phyloP scores from a whole-genome alignment of 2,329 filamentous ascomycete species.

The Leptographium lundbergii region DNA sequence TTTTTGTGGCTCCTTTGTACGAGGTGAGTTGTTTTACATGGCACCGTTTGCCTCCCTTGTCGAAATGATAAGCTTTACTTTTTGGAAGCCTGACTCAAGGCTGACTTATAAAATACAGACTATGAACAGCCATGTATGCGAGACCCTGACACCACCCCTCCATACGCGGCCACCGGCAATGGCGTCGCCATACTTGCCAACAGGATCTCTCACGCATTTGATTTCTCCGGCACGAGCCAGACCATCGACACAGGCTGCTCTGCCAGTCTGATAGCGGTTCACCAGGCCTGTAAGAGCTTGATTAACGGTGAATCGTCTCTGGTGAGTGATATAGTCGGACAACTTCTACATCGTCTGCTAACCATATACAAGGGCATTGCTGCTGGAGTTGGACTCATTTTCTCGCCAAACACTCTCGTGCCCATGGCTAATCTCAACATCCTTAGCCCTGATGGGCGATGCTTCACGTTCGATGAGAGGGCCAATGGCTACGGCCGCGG shows the following conservation, averaged over 20 bases:
- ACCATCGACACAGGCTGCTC: constrained; percentile 49
- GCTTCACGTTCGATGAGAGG: constrained; percentile 41
- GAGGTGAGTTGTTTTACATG: constrained; percentile 21
- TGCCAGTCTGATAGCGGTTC: constrained; percentile 39
- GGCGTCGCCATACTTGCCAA: constrained; percentile 42
- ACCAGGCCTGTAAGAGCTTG: constrained; percentile 38
- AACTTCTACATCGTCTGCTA: constrained; percentile 8
- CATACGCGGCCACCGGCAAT: constrained; percentile 40
- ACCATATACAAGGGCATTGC: constrained; percentile 28
- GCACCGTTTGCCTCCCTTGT: not conserved
- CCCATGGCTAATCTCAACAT: constrained; percentile 43
- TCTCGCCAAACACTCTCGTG: constrained; percentile 42
- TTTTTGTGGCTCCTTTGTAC: constrained; percentile 38
- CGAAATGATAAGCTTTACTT: not conserved
- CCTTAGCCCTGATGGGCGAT: constrained; percentile 36
- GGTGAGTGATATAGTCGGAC: constrained; percentile 12
- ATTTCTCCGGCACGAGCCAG: constrained; percentile 41
- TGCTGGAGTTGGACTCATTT: constrained; percentile 38
- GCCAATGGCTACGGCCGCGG: constrained; percentile 53
- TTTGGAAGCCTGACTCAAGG: not conserved
- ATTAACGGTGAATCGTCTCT: constrained; percentile 29
- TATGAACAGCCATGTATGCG: constrained; percentile 37
- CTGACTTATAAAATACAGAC: constrained; percentile 20
- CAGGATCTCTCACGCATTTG: constrained; percentile 41
- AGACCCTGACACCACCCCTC: constrained; percentile 35